phyloP scores from a whole-genome alignment of 2,329 filamentous ascomycete species.

The Chaetomium globosum region DNA sequence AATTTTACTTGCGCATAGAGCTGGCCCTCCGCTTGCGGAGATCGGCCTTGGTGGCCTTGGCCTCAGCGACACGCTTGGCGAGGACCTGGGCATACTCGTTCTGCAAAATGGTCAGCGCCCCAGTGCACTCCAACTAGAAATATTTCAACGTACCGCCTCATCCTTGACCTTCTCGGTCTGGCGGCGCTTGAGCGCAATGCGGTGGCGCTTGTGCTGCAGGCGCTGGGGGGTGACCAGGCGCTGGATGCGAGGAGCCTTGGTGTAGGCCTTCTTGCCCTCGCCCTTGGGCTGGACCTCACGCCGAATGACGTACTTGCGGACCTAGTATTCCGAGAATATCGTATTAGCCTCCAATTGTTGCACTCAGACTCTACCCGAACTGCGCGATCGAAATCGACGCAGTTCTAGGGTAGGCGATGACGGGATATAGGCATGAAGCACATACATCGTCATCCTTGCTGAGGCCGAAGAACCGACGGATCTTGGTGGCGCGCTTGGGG shows the following conservation, averaged over 20 bases:
- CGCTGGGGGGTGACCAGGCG: constrained; percentile 98
- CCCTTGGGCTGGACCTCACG: constrained; percentile 96
- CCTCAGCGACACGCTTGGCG: constrained; percentile 95
- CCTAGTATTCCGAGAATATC: constrained; percentile 59
- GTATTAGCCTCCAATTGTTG: constrained; percentile 42
- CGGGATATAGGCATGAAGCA: constrained; percentile 59
- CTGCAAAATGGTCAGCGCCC: constrained; percentile 56
- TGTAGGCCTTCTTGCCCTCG: constrained; percentile 97
- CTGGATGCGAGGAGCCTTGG: constrained; percentile 99
- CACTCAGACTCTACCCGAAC: constrained; percentile 64
- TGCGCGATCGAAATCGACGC: constrained; percentile 48
- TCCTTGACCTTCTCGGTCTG: constrained; percentile 97
- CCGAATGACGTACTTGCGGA: constrained; percentile 99
- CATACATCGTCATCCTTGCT: constrained; percentile 99
- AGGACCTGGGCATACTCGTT: constrained; percentile 96
- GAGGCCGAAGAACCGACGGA: constrained; percentile 99
- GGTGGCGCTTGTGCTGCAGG: constrained; percentile 99
- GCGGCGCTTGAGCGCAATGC: constrained; percentile 96
- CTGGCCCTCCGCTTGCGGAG: constrained; percentile 95
- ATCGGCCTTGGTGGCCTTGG: constrained; percentile 92
- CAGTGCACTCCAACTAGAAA: not conserved
- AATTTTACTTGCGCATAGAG: constrained; percentile 84
- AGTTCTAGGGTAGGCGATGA: constrained; percentile 71
- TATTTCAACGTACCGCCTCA: constrained; percentile 71
- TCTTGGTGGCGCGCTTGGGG: constrained; percentile 99